Conservation (phyloP, 192 early-diverging fungal species). For the Coemansia sp. region DNA sequence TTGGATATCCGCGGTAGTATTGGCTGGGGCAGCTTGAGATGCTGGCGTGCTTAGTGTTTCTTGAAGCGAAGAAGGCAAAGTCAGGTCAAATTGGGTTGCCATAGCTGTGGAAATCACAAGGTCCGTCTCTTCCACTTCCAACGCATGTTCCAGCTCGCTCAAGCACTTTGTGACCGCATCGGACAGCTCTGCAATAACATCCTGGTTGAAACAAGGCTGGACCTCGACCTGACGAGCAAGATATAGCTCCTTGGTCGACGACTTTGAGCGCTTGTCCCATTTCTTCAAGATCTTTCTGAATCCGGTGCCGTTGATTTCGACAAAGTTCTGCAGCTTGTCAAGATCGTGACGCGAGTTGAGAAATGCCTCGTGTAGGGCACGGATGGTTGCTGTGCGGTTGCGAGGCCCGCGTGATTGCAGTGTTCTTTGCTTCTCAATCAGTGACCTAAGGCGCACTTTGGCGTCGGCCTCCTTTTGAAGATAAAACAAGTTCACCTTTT, state of each 20-base stretch:
- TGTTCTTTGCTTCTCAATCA: conserved; percentile 76
- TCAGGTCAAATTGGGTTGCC: conserved; percentile 30
- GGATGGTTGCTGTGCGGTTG: conserved; percentile 59
- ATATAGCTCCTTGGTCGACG: conserved; percentile 96
- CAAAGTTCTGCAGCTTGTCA: conserved; percentile 97
- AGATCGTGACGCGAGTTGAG: conserved; percentile 89
- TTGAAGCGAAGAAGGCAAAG: conserved; percentile 40
- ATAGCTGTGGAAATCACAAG: conserved; percentile 15
- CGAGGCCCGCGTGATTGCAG: conserved; percentile 58
- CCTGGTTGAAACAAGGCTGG: conserved; percentile 96
- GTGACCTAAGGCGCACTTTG: conserved; percentile 82
- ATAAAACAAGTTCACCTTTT: conserved; percentile 97
- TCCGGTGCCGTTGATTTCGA: conserved; percentile 93
- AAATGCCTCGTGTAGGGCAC: conserved; percentile 86
- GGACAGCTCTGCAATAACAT: conserved; percentile 84
- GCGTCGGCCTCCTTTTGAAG: conserved; percentile 94
- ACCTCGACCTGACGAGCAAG: conserved; percentile 96
- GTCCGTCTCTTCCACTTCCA: conserved; percentile 47
- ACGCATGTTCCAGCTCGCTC: conserved; percentile 72
- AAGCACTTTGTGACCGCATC: conserved; percentile 75
- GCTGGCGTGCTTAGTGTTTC: background rate
- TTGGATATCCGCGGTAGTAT: background rate
- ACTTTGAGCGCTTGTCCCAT: conserved; percentile 99
- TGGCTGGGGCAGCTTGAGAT: background rate
- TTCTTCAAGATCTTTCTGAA: conserved; percentile 99